Evolutionary conservation across 768 basidiomycete species (phyloP).

Genomic region (Suillus decipiens): DNA sequence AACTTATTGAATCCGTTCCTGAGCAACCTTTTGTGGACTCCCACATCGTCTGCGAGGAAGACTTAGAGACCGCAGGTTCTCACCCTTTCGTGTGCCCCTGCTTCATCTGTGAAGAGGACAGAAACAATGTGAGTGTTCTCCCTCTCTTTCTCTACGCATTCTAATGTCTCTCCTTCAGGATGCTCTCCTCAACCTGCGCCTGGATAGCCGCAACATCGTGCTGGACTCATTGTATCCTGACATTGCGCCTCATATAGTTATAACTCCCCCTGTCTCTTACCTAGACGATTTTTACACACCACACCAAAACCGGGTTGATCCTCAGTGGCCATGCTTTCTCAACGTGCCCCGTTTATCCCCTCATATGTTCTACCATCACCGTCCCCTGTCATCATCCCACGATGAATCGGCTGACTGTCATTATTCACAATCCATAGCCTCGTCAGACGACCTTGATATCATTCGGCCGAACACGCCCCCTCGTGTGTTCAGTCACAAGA

Average conservation of each 20-base stretch:
- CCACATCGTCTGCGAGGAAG: not conserved
- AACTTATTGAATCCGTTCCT: not conserved
- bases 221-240: constrained; percentile 45
- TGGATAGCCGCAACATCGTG: constrained; percentile 38
- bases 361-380: constrained; percentile 7
- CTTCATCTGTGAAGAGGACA: constrained; percentile 11
- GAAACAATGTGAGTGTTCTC: constrained; percentile 10
- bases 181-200: constrained; percentile 18
- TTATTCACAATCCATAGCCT: not conserved
- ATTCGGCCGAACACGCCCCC: constrained; percentile 5
- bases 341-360: constrained; percentile 33
- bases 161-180: constrained; percentile 13
- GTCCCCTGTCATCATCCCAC: not conserved
- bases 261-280: constrained; percentile 46
- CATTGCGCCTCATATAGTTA: constrained; percentile 51
- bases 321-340: constrained; percentile 38
- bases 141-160: not conserved
- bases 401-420: constrained; percentile 1
- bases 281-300: constrained; percentile 37
- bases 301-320: constrained; percentile 38
- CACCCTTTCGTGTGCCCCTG: not conserved
- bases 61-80: constrained; percentile 8
- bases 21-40: not conserved
- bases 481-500: constrained; percentile 35
- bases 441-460: not conserved